Conservation (phyloP, 768 basidiomycete species). For the Boletales sp. region DNA sequence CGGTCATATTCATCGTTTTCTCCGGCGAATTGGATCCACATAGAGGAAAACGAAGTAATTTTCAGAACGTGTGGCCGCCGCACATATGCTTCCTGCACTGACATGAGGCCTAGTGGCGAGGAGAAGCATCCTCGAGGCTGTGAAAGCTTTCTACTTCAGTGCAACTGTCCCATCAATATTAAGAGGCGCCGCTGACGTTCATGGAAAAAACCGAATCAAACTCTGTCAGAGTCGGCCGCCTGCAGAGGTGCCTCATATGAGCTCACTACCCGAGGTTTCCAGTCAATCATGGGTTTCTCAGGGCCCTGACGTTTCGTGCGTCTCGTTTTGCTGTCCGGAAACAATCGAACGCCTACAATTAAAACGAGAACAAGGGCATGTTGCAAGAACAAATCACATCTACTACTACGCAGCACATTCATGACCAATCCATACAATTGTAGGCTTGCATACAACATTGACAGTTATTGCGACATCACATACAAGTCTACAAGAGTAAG, state of each 20-base stretch:
- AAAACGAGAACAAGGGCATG: no score
- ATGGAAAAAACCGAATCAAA: not conserved
- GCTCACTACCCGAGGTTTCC: no score
- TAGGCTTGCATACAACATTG: conserved; percentile 2
- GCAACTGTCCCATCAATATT: not conserved
- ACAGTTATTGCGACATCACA: not conserved
- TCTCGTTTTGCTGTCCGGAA: no score
- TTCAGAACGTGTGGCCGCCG: not conserved
- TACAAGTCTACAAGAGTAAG: conserved; percentile 1
- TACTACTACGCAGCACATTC: no score
- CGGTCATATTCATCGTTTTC: conserved; percentile 7
- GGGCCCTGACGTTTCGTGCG: no score
- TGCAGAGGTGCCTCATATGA: not conserved
- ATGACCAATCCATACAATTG: not conserved
- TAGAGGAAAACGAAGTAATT: conserved; percentile 4
- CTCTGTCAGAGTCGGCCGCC: not conserved
- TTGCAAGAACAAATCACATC: no score
- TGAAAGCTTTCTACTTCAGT: not conserved
- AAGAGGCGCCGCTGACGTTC: conserved; percentile 1
- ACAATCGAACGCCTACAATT: no score
- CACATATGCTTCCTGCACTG: conserved; percentile 5
- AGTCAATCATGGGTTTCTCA: no score
- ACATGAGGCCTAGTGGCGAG: conserved; percentile 14
- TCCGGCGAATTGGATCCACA: conserved; percentile 2
- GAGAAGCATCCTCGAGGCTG: conserved; percentile 3